Conservation (phyloP, 192 early-diverging fungal species). For the Coemansia sp. region DNA sequence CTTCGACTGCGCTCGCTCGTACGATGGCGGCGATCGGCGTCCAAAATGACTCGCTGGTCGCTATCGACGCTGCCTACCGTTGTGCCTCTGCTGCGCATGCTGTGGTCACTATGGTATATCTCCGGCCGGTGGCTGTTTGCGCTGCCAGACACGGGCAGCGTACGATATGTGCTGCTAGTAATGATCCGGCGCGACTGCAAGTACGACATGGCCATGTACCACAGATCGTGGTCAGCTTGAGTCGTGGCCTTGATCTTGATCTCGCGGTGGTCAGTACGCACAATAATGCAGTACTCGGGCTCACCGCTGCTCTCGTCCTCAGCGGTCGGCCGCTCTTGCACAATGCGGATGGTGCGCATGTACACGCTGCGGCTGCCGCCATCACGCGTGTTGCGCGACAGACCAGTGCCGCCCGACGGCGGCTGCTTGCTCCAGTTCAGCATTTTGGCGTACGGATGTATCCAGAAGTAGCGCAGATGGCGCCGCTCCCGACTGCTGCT, state of each 20-base stretch:
- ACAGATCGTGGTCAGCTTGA: constrained; percentile 70
- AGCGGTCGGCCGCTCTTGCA: constrained; percentile 45
- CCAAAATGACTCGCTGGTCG: constrained; percentile 36
- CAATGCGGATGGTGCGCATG: constrained; percentile 63
- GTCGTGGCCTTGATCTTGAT: constrained; percentile 73
- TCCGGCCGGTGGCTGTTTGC: background rate
- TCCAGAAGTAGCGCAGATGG: constrained; percentile 78
- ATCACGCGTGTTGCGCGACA: constrained; percentile 33
- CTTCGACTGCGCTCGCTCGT: constrained; percentile 41
- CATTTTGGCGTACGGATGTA: constrained; percentile 79
- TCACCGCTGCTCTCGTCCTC: constrained; percentile 19
- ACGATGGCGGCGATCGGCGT: constrained; percentile 37
- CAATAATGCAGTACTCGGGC: constrained; percentile 63
- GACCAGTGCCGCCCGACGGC: constrained; percentile 48
- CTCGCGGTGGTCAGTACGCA: constrained; percentile 71
- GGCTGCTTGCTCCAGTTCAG: constrained; percentile 75
- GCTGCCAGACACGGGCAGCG: constrained; percentile 10
- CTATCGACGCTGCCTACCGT: constrained; percentile 34
- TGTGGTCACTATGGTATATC: constrained; percentile 33
- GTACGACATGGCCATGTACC: constrained; percentile 65
- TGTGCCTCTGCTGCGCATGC: constrained; percentile 36
- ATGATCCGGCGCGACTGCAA: constrained; percentile 56
- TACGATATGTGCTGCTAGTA: constrained; percentile 49
- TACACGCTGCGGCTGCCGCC: constrained; percentile 61
- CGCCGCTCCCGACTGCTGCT: constrained; percentile 62